Conservation (phyloP, 2,329 filamentous ascomycete genomes). For the Fusarium nematophilum region DNA sequence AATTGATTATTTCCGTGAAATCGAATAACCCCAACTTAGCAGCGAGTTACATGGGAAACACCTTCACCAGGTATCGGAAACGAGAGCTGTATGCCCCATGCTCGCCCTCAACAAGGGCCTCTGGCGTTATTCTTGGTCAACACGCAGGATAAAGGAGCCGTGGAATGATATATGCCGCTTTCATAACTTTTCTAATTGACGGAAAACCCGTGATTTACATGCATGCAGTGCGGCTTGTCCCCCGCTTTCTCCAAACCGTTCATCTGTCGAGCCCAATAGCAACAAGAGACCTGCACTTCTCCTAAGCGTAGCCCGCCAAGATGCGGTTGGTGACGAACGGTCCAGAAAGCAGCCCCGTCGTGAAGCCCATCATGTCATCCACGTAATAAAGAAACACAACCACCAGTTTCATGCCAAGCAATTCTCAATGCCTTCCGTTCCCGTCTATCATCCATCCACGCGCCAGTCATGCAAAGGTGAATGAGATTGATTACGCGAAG, state of each 20-base stretch:
- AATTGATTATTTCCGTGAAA: no score
- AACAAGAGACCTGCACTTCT: slow-evolving; percentile 51
- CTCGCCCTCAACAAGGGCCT: no score
- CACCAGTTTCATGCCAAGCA: slow-evolving; percentile 17
- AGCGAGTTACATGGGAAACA: no score
- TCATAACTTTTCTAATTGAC: slow-evolving; percentile 17
- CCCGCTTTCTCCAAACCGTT: slow-evolving; percentile 18
- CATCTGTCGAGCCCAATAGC: slow-evolving; percentile 18
- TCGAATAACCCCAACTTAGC: no score
- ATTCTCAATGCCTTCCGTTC: slow-evolving; percentile 15
- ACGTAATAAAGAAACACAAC: slow-evolving; percentile 20
- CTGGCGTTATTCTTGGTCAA: no score
- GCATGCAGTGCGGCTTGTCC: slow-evolving; percentile 25
- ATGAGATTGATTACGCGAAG: slow-evolving; percentile 76
- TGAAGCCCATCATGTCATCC: slow-evolving; percentile 15
- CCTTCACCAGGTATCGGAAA: no score
- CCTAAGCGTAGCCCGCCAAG: slow-evolving; percentile 20
- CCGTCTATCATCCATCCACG: slow-evolving; percentile 31
- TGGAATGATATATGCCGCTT: slow-evolving; percentile 1
- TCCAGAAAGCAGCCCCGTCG: slow-evolving; percentile 21
- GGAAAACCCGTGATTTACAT: slow-evolving; percentile 30
- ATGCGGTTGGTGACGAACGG: slow-evolving; percentile 4
- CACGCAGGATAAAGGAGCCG: neutral
- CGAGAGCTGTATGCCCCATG: no score
- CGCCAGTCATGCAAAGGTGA: slow-evolving; percentile 35